Conservation (phyloP, 257 asterid species). For the Salvia splendens region DNA sequence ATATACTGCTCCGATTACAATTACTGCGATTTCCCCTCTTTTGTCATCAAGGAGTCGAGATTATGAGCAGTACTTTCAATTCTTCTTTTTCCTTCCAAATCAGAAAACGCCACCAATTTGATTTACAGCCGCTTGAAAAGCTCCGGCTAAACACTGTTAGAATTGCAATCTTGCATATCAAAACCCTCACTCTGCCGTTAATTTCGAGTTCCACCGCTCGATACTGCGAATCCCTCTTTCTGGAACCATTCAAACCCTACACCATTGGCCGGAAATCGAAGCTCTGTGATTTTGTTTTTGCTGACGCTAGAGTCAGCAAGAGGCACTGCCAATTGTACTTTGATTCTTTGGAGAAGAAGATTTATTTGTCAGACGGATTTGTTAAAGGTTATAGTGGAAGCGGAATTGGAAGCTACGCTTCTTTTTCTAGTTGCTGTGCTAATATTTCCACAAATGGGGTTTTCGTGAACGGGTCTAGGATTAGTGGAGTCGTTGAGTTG, state of each 20-base stretch:
- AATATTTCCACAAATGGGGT: constrained; percentile 75
- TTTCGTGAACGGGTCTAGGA: constrained; percentile 60
- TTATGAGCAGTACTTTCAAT: constrained; percentile 55
- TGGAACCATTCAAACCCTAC: constrained; percentile 60
- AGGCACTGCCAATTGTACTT: constrained; percentile 64
- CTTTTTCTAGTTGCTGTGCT: constrained; percentile 35
- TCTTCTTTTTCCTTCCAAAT: constrained; percentile 41
- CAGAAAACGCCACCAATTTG: constrained; percentile 40
- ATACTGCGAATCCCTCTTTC: constrained; percentile 47
- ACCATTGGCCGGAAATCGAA: constrained; percentile 59
- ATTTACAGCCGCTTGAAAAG: constrained; percentile 42
- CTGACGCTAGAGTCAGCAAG: constrained; percentile 63
- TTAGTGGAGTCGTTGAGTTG: constrained; percentile 54
- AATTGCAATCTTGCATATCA: constrained; percentile 51
- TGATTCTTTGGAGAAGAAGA: constrained; percentile 52
- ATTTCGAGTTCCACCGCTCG: constrained; percentile 46
- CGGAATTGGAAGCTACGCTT: no score
- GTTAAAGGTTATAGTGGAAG: constrained; percentile 37
- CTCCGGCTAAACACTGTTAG: constrained; percentile 38
- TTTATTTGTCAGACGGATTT: constrained; percentile 67
- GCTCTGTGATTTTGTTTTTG: constrained; percentile 55
- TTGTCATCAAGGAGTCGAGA: constrained; percentile 5
- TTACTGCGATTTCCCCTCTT: constrained; percentile 6
- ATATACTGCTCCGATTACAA: not conserved
- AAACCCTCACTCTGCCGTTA: constrained; percentile 53